Evolutionary conservation across 345 rosid species (phyloP).

Genomic region (Durio zibethinus): DNA sequence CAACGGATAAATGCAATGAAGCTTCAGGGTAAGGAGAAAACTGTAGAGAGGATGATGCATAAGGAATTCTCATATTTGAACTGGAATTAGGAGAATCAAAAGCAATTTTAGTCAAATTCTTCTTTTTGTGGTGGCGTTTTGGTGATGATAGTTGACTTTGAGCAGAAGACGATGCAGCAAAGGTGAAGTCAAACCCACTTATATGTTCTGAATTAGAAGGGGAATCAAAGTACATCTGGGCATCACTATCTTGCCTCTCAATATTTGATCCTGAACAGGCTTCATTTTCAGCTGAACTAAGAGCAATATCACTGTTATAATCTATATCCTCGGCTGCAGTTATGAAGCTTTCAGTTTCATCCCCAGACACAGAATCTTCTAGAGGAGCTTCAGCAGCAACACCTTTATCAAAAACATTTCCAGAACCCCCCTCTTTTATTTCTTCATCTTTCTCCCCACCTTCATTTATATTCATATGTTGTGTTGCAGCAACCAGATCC

Average conservation of each 20-base stretch:
- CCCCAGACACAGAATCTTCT: conserved; percentile 56
- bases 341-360: conserved; percentile 88
- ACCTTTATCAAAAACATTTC: conserved; percentile 26
- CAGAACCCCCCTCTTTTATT: conserved; percentile 33
- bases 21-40: conserved; percentile 38
- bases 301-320: conserved; percentile 39
- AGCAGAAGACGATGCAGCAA: conserved; percentile 54
- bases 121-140: conserved; percentile 40
- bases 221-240: conserved; percentile 29
- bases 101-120: conserved; percentile 34
- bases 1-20: conserved; percentile 38
- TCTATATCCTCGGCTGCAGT: conserved; percentile 84
- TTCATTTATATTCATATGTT: conserved; percentile 59
- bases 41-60: conserved; percentile 36
- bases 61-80: conserved; percentile 30
- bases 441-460: conserved; percentile 28
- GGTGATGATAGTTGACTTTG: conserved; percentile 30
- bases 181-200: conserved; percentile 60
- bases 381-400: conserved; percentile 37
- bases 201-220: conserved; percentile 33
- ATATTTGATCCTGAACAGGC: conserved; percentile 49
- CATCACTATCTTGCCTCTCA: conserved; percentile 46
- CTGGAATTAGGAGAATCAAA: conserved; percentile 24
- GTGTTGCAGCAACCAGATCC: conserved; percentile 56
- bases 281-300: conserved; percentile 56